Percentiles rank a stretch among this genome's conserved stretches.
phyloP scores from a whole-genome alignment of 169 alveolate genomes.

The Miamiensis avidus region DNA sequence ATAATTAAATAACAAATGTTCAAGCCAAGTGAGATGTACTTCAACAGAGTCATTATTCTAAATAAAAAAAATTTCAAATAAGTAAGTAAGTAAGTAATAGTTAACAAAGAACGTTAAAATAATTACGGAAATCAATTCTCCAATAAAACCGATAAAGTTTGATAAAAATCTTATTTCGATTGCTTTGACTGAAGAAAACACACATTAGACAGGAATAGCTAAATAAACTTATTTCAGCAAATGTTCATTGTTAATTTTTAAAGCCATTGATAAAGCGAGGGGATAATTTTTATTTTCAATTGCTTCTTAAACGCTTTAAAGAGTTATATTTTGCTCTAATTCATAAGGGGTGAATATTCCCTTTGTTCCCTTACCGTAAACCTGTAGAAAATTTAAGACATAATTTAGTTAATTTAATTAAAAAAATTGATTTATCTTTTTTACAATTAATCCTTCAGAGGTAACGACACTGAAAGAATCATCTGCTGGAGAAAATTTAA shows the following conservation, averaged over 20 bases:
- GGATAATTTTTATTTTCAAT: slow-evolving; percentile 14
- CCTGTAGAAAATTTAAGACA: slow-evolving; percentile 16
- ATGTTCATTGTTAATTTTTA: slow-evolving; percentile 11
- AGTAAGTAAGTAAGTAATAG: no score
- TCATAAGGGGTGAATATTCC: slow-evolving; percentile 62
- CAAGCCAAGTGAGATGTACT: slow-evolving; percentile 20
- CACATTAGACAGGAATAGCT: not conserved
- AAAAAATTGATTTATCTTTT: no score
- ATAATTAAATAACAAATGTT: not conserved
- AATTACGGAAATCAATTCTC: not conserved
- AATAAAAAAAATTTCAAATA: no score
- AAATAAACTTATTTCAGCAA: slow-evolving; percentile 10
- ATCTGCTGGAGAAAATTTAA: slow-evolving; percentile 73
- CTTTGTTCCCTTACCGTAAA: slow-evolving; percentile 57
- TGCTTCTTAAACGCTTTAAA: slow-evolving; percentile 55
- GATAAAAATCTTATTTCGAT: slow-evolving; percentile 1
- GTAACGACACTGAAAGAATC: slow-evolving; percentile 72
- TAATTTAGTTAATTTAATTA: no score
- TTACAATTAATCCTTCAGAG: slow-evolving; percentile 61
- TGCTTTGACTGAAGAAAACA: slow-evolving; percentile 3
- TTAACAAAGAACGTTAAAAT: no score
- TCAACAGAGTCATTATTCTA: slow-evolving; percentile 8
- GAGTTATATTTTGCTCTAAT: slow-evolving; percentile 69
- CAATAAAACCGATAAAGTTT: not conserved
- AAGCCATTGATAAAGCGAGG: slow-evolving; percentile 8